Evolutionary conservation across 2,329 filamentous ascomycete genomes (phyloP).

Genomic region (Colletotrichum tabaci): DNA sequence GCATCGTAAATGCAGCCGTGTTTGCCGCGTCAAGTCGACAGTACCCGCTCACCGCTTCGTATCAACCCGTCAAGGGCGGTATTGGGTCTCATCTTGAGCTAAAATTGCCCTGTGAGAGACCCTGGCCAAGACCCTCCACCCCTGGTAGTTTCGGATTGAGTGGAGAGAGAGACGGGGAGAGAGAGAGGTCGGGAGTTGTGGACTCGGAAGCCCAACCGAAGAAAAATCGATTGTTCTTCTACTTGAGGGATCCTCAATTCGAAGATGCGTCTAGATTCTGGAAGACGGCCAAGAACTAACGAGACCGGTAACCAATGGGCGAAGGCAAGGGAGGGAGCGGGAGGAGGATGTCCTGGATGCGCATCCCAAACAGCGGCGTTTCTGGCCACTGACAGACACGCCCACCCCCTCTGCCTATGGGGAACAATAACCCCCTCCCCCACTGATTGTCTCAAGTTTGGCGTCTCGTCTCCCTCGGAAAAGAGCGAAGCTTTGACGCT

Average conservation of each 20-base stretch:
- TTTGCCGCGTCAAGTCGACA: conserved; percentile 9
- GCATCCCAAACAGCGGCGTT: neutral
- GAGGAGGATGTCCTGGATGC: neutral
- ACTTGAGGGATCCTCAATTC: too few relatives aligned
- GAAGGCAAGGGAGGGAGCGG: neutral
- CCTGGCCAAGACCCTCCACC: conserved; percentile 11
- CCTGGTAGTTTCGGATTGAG: conserved; percentile 35
- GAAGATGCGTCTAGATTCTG: too few relatives aligned
- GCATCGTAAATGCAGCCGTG: neutral
- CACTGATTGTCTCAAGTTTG: conserved; percentile 14
- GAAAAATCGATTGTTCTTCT: too few relatives aligned
- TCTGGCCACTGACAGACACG: neutral
- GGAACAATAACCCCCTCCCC: neutral
- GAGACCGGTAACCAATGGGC: neutral
- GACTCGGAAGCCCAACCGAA: conserved; percentile 1
- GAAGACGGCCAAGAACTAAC: too few relatives aligned
- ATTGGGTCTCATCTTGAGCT: conserved; percentile 28
- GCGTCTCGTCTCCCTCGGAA: conserved; percentile 11
- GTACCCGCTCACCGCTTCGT: conserved; percentile 28
- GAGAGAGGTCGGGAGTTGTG: neutral
- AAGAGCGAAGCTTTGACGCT: conserved; percentile 16
- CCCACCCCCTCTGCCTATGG: neutral
- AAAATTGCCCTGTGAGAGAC: conserved; percentile 24
- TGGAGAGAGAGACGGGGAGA: neutral
- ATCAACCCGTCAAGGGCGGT: conserved; percentile 11